Conservation (phyloP, 768 basidiomycete genomes). For the Boletales sp. region DNA sequence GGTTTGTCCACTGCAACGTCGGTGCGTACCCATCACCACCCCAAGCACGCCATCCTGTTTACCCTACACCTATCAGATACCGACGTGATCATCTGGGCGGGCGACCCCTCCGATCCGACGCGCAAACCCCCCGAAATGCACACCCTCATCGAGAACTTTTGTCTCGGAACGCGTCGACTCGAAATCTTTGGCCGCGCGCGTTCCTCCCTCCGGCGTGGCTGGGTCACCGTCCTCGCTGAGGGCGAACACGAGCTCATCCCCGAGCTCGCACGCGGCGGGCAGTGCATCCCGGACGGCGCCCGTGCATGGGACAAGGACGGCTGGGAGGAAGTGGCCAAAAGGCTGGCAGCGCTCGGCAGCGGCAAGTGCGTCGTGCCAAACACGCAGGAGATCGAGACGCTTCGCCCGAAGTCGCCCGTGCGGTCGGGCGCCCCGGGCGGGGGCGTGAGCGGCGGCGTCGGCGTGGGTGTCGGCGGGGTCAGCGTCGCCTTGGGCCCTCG, state of each 20-base stretch:
- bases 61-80: slow-evolving; percentile 57
- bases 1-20: slow-evolving; percentile 98
- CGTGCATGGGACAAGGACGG: slow-evolving; percentile 55
- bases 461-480: slow-evolving; percentile 19
- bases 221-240: slow-evolving; percentile 81
- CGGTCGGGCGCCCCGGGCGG: slow-evolving; percentile 35
- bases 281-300: slow-evolving; percentile 26
- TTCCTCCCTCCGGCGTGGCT: slow-evolving; percentile 75
- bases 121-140: slow-evolving; percentile 95
- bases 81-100: slow-evolving; percentile 96
- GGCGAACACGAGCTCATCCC: slow-evolving; percentile 56
- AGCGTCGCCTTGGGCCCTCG: slow-evolving; percentile 9
- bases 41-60: background rate
- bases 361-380: slow-evolving; percentile 66
- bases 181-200: slow-evolving; percentile 79
- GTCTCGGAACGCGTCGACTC: slow-evolving; percentile 86
- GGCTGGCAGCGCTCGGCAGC: slow-evolving; percentile 42
- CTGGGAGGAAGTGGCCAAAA: slow-evolving; percentile 64
- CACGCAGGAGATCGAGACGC: slow-evolving; percentile 74
- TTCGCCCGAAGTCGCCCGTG: slow-evolving; percentile 84
- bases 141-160: slow-evolving; percentile 95
- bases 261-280: slow-evolving; percentile 27
- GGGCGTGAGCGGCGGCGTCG: slow-evolving; percentile 20
- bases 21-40: slow-evolving; percentile 45
- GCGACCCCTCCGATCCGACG: slow-evolving; percentile 78